Percentiles rank a stretch among this genome's conserved stretches.
Conservation (phyloP, 768 basidiomycete species). For the Leccinum longicurvipes region DNA sequence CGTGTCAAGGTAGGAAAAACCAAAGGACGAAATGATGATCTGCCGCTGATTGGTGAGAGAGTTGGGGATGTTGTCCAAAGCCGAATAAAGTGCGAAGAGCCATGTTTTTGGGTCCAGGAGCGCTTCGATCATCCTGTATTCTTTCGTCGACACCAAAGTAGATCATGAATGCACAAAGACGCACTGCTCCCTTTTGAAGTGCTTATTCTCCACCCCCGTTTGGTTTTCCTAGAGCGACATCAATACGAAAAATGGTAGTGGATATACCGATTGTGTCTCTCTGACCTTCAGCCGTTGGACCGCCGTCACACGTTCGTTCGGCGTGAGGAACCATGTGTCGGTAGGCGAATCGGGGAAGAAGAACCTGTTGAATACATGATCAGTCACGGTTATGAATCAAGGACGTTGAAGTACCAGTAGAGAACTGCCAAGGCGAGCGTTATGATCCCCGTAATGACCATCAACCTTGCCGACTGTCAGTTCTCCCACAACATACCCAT, state of each 20-base stretch:
- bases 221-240: constrained; percentile 53
- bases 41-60: constrained; percentile 63
- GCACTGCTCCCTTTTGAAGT: constrained; percentile 76
- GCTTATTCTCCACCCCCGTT: constrained; percentile 80
- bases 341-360: constrained; percentile 75
- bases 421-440: constrained; percentile 49
- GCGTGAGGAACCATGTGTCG: constrained; percentile 70
- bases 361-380: constrained; percentile 38
- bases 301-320: constrained; percentile 58
- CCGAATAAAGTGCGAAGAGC: constrained; percentile 69
- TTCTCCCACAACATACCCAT: neutral
- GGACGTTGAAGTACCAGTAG: constrained; percentile 47
- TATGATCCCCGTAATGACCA: constrained; percentile 64
- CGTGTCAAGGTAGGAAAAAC: constrained; percentile 61
- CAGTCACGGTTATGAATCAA: neutral
- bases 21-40: constrained; percentile 65
- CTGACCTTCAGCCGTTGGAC: constrained; percentile 60
- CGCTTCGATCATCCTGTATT: constrained; percentile 61
- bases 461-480: constrained; percentile 43
- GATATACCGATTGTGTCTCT: neutral
- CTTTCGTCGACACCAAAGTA: neutral
- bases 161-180: constrained; percentile 20
- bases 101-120: constrained; percentile 69
- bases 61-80: constrained; percentile 60
- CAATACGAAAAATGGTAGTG: neutral